phyloP scores from a whole-genome alignment of 306 rosid species.

The Quercus berberidifolia region DNA sequence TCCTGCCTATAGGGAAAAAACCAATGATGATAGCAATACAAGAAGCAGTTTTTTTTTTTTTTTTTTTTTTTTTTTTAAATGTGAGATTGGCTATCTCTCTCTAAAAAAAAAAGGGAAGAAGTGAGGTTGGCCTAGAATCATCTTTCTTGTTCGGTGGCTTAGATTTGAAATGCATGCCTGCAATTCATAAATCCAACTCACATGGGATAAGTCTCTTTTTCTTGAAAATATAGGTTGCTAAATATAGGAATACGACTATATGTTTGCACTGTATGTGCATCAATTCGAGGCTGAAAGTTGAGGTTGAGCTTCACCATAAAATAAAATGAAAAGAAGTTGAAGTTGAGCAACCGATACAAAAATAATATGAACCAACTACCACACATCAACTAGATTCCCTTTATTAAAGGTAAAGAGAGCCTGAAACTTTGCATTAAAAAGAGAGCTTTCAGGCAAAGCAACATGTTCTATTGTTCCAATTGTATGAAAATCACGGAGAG shows the following conservation, averaged over 20 bases:
- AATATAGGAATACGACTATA: not conserved
- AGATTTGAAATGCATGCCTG: not conserved
- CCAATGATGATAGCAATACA: too few species aligned
- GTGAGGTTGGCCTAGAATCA: too few species aligned
- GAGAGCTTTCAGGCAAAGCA: slow-evolving; percentile 1
- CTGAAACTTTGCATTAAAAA: slow-evolving; percentile 6
- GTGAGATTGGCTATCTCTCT: too few species aligned
- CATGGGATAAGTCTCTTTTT: not conserved
- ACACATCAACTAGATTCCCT: not conserved
- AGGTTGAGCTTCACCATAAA: not conserved
- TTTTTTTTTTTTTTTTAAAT: too few species aligned
- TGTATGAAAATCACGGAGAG: not conserved
- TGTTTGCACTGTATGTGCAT: not conserved
- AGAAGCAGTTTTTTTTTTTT: too few species aligned
- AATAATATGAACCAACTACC: not conserved
- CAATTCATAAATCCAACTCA: not conserved
- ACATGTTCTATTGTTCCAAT: not conserved
- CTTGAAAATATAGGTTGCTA: not conserved
- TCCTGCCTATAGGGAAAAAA: too few species aligned
- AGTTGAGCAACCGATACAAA: not conserved
- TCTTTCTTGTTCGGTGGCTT: not conserved
- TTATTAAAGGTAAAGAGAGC: too few species aligned
- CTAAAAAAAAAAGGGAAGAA: too few species aligned
- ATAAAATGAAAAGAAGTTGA: not conserved
- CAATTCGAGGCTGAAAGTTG: not conserved